phyloP scores from a whole-genome alignment of 1,284 basidiomycete species.

The Macrocystidia cucumis region DNA sequence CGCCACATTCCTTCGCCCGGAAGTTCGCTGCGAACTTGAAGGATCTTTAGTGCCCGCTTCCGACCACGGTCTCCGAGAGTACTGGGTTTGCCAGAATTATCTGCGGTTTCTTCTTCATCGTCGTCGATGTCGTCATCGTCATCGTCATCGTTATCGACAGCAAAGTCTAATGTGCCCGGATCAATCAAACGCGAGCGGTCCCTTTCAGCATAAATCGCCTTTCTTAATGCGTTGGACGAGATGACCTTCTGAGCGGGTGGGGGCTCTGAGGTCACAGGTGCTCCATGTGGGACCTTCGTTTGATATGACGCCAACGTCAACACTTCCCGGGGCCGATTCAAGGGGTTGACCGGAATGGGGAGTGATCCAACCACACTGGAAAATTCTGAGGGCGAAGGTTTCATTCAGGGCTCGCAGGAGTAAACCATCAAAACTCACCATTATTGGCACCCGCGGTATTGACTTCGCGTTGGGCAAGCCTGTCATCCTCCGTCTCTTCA shows the following conservation, averaged over 20 bases:
- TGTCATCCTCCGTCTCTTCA: conserved; percentile 35
- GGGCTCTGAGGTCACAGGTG: conserved; percentile 20
- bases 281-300: conserved; percentile 36
- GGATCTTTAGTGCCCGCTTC: conserved; percentile 54
- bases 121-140: conserved; percentile 32
- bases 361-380: conserved; percentile 41
- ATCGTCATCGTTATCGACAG: conserved; percentile 33
- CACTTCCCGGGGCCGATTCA: conserved; percentile 24
- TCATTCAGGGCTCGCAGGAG: not conserved
- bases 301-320: conserved; percentile 48
- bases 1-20: conserved; percentile 72
- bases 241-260: conserved; percentile 13
- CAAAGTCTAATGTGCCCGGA: conserved; percentile 61
- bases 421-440: conserved; percentile 6
- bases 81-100: conserved; percentile 15
- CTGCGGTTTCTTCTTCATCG: conserved; percentile 6
- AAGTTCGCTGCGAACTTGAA: conserved; percentile 51
- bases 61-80: conserved; percentile 46
- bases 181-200: conserved; percentile 56
- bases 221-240: conserved; percentile 45
- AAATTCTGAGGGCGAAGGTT: conserved; percentile 1
- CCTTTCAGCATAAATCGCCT: conserved; percentile 56
- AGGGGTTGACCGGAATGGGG: conserved; percentile 48
- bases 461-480: not conserved
- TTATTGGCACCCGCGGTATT: conserved; percentile 6